A percentile compares a stretch with the other conserved stretches of the same genome.
These are phyloP conservation scores for Alectoria sarmentosa DNA, from an alignment of 495 filamentous ascomycete species.

Conservation along the genomic window DNA sequence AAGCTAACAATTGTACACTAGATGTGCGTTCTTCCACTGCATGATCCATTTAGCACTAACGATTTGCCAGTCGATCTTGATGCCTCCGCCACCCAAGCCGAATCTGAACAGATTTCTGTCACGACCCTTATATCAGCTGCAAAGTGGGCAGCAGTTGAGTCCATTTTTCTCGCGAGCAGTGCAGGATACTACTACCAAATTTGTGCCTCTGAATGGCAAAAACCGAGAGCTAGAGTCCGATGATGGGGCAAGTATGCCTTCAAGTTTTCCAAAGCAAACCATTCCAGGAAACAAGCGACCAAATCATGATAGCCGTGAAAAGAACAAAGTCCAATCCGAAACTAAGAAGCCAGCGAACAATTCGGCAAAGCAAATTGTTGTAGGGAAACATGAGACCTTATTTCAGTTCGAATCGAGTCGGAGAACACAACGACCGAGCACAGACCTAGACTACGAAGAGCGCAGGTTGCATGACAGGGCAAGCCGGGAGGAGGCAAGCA, in stretches of 20 bases:
- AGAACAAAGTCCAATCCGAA: not conserved
- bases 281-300: not conserved
- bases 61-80: conserved; percentile 2
- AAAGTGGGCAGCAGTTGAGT: not conserved
- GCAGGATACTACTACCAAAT: not conserved
- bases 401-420: not conserved
- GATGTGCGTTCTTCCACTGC: conserved; percentile 6
- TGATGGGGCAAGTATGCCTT: not conserved
- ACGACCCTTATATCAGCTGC: not conserved
- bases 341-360: not conserved
- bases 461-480: not conserved
- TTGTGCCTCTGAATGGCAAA: not conserved
- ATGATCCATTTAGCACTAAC: not conserved
- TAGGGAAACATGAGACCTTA: not conserved
- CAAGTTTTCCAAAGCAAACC: not conserved
- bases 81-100: conserved; percentile 9
- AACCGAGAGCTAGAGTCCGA: not conserved
- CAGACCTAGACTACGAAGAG: conserved; percentile 7
- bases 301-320: not conserved
- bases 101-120: not conserved
- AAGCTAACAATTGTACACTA: not conserved
- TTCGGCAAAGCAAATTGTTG: not conserved
- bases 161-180: not conserved
- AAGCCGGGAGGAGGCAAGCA: conserved; percentile 9
- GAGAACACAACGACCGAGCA: not conserved